phyloP scores from a whole-genome alignment of 2,329 filamentous ascomycete species.

The Monosporascus ibericus region DNA sequence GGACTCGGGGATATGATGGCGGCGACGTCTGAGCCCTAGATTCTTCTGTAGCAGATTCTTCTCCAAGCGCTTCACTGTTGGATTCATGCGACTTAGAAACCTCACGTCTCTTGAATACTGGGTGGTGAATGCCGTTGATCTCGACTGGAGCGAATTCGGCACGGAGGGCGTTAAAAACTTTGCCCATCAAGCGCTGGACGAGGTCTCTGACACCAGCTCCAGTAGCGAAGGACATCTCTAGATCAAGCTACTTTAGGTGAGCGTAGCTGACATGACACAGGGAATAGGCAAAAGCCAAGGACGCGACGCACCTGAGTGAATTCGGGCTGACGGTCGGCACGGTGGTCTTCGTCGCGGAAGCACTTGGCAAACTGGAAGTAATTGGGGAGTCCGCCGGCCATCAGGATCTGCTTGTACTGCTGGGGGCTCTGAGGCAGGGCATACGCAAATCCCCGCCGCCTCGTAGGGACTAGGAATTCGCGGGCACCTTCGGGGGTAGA shows the following conservation, averaged over 20 bases:
- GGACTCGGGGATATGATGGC: background rate
- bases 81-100: background rate
- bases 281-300: background rate
- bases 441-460: conserved; percentile 71
- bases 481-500: conserved; percentile 93
- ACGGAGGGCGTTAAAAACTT: conserved; percentile 48
- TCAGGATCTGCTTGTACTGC: conserved; percentile 97
- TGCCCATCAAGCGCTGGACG: conserved; percentile 45
- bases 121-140: conserved; percentile 20
- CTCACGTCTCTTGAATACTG: background rate
- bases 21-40: too few relatives aligned
- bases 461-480: conserved; percentile 89
- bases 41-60: too few relatives aligned
- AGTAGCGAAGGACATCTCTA: conserved; percentile 85
- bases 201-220: conserved; percentile 62
- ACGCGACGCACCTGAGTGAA: conserved; percentile 71
- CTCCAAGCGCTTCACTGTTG: too few relatives aligned
- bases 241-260: conserved; percentile 59
- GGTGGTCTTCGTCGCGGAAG: conserved; percentile 89
- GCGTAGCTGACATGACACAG: conserved; percentile 1
- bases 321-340: conserved; percentile 90
- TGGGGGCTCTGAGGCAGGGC: conserved; percentile 94
- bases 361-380: conserved; percentile 95
- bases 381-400: conserved; percentile 75
- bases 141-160: conserved; percentile 29